phyloP scores from a whole-genome alignment of 2,329 filamentous ascomycete species.

The Sporothrix euskadiensis region DNA sequence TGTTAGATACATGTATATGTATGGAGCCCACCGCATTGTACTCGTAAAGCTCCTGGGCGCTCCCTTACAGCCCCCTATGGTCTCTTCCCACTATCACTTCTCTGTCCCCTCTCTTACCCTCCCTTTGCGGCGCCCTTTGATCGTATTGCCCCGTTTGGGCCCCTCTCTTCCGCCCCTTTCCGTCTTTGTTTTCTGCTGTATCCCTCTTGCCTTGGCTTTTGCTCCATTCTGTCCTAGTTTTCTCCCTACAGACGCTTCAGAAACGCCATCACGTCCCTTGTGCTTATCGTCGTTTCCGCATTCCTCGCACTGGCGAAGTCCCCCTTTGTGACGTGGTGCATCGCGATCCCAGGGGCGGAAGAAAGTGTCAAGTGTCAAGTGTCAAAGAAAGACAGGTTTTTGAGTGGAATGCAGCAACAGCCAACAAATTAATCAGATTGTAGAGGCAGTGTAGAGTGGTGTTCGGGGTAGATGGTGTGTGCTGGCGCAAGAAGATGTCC shows the following conservation, averaged over 20 bases:
- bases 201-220: neutral
- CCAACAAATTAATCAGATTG: neutral
- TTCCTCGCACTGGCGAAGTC: neutral
- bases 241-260: slow-evolving; percentile 7
- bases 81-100: neutral
- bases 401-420: neutral
- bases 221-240: neutral
- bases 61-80: neutral
- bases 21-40: neutral
- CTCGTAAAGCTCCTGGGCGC: neutral
- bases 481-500: no score
- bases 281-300: slow-evolving; percentile 20
- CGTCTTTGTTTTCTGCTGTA: no score
- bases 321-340: neutral
- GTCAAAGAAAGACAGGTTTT: neutral
- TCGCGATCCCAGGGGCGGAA: neutral
- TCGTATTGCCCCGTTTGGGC: neutral
- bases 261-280: neutral
- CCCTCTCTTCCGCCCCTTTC: neutral
- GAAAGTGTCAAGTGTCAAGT: neutral
- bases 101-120: neutral
- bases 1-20: neutral
- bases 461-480: neutral
- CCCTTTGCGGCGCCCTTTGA: neutral
- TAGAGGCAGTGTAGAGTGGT: neutral